Conservation (phyloP, 2,329 filamentous ascomycete genomes). For the Colletotrichum nymphaeae region DNA sequence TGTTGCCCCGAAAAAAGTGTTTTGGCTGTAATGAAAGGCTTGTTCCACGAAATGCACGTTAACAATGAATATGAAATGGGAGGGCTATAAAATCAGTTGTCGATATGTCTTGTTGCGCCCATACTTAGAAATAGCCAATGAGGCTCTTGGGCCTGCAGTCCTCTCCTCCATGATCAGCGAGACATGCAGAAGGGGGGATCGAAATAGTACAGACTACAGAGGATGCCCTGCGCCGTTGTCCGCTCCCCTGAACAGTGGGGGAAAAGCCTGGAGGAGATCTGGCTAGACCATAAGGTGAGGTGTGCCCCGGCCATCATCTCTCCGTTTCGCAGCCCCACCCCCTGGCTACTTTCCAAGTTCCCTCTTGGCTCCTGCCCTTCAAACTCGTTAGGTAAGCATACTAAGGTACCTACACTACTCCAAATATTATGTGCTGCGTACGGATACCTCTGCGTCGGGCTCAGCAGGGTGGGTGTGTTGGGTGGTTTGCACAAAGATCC, state of each 20-base stretch:
- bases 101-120: not conserved
- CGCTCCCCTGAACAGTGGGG: not conserved
- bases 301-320: not conserved
- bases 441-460: conserved; percentile 10
- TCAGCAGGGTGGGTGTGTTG: not conserved
- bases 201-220: not conserved
- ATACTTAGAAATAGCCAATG: not conserved
- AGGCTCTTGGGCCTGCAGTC: not conserved
- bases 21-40: not conserved
- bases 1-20: not conserved
- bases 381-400: not conserved
- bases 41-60: not conserved
- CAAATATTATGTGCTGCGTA: no score
- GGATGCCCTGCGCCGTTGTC: not conserved
- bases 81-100: not conserved
- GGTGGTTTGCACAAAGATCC: conserved; percentile 27
- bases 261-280: not conserved
- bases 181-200: not conserved
- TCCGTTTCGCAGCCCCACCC: not conserved
- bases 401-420: no score
- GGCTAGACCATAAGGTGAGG: not conserved
- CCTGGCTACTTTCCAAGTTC: no score
- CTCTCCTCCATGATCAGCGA: not conserved
- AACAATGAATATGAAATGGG: not conserved
- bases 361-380: not conserved